These are phyloP conservation scores for Lentinus brumalis DNA, from an alignment of 768 basidiomycete genomes.

Conservation along the genomic window DNA sequence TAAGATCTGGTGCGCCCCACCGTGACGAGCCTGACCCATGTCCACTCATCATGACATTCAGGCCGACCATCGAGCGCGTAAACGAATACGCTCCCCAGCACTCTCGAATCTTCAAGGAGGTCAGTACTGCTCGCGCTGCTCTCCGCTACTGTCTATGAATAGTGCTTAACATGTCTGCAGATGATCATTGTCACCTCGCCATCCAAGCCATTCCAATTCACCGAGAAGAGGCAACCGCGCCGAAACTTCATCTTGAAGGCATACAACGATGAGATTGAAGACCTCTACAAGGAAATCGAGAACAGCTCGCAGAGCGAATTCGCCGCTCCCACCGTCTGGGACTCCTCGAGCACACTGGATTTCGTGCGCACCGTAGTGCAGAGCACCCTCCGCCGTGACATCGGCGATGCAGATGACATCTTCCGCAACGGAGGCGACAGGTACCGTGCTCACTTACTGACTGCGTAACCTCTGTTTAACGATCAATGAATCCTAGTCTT, in stretches of 20 bases:
- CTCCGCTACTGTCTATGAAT: too few relatives aligned
- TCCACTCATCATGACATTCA: neutral
- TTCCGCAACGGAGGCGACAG: conserved; percentile 45
- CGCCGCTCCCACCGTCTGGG: conserved; percentile 31
- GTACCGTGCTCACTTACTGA: conserved; percentile 27
- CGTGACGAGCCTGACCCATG: too few relatives aligned
- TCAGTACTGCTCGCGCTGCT: conserved; percentile 3
- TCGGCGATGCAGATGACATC: conserved; percentile 40
- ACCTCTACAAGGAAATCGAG: conserved; percentile 37
- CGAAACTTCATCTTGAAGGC: conserved; percentile 27
- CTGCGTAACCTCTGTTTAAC: neutral
- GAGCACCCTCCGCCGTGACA: conserved; percentile 30
- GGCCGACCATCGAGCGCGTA: conserved; percentile 38
- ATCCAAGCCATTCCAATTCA: conserved; percentile 34
- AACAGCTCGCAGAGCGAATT: conserved; percentile 34
- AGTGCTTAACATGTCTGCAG: conserved; percentile 13
- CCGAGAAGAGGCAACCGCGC: conserved; percentile 34
- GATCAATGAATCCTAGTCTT: conserved; percentile 19
- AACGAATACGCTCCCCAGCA: conserved; percentile 47
- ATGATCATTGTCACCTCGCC: conserved; percentile 37
- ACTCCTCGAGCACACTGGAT: conserved; percentile 17
- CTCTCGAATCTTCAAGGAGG: conserved; percentile 52
- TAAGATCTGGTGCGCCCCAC: conserved; percentile 34
- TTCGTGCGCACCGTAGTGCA: conserved; percentile 39
- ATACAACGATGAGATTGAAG: conserved; percentile 45